These are phyloP conservation scores for Rhizodiscina lignyota DNA, from an alignment of 495 filamentous ascomycete species.

Conservation along the genomic window DNA sequence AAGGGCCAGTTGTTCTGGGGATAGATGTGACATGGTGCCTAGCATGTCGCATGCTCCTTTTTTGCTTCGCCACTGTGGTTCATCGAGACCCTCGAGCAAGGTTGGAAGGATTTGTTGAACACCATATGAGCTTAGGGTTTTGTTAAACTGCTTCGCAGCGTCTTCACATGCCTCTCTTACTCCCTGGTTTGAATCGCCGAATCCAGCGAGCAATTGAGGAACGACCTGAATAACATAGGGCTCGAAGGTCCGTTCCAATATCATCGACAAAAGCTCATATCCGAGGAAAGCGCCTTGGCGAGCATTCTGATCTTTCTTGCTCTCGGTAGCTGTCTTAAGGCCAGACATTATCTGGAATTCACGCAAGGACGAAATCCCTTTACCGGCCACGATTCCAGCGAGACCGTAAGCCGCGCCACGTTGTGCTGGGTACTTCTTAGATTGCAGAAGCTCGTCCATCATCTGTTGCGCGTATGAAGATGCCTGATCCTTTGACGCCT, in stretches of 20 bases:
- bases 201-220: slow-evolving; percentile 72
- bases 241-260: slow-evolving; percentile 80
- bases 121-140: slow-evolving; percentile 82
- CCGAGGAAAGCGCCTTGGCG: slow-evolving; percentile 80
- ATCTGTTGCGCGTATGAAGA: slow-evolving; percentile 66
- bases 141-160: slow-evolving; percentile 85
- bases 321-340: slow-evolving; percentile 62
- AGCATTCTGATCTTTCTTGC: slow-evolving; percentile 80
- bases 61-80: slow-evolving; percentile 93
- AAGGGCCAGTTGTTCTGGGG: slow-evolving; percentile 80
- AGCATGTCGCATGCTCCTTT: slow-evolving; percentile 93
- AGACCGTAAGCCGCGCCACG: slow-evolving; percentile 91
- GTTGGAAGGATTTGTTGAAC: slow-evolving; percentile 89
- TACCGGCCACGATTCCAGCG: slow-evolving; percentile 73
- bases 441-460: slow-evolving; percentile 59
- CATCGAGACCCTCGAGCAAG: slow-evolving; percentile 81
- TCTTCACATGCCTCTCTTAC: slow-evolving; percentile 87
- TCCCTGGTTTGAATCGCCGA: slow-evolving; percentile 74
- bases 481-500: slow-evolving; percentile 56
- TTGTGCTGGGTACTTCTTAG: slow-evolving; percentile 77
- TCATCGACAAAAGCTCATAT: slow-evolving; percentile 71
- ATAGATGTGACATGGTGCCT: slow-evolving; percentile 94
- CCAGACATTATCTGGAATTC: slow-evolving; percentile 75
- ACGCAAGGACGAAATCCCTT: slow-evolving; percentile 63
- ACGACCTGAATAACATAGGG: slow-evolving; percentile 94